Conservation (phyloP, 2,329 filamentous ascomycete genomes). For the Tympanopsis confertula region DNA sequence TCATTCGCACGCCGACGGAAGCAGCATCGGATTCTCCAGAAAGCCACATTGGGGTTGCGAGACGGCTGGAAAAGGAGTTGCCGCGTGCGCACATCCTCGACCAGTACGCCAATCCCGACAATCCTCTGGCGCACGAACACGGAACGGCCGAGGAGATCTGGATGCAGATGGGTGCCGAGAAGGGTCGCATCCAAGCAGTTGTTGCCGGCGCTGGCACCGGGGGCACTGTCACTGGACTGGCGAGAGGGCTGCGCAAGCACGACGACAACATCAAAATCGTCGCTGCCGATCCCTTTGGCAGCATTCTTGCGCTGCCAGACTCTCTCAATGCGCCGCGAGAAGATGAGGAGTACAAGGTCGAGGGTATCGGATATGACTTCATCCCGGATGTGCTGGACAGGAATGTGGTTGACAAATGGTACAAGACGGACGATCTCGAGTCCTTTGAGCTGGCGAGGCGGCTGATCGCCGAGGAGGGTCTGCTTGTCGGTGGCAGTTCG, state of each 20-base stretch:
- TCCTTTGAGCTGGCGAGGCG: constrained; percentile 84
- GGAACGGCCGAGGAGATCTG: constrained; percentile 96
- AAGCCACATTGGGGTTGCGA: constrained; percentile 91
- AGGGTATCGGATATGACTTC: constrained; percentile 98
- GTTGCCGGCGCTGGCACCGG: constrained; percentile 91
- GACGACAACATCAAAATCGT: constrained; percentile 77
- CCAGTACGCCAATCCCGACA: constrained; percentile 85
- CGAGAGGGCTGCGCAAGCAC: constrained; percentile 76
- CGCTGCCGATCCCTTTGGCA: constrained; percentile 84
- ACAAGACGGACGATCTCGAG: constrained; percentile 90
- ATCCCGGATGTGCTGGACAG: constrained; percentile 86
- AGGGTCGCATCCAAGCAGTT: constrained; percentile 53
- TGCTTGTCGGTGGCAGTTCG: constrained; percentile 85
- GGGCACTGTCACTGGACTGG: constrained; percentile 85
- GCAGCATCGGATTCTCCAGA: constrained; percentile 91
- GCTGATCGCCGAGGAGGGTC: constrained; percentile 84
- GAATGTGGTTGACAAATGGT: constrained; percentile 78
- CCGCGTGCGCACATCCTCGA: constrained; percentile 95
- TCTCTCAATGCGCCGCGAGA: constrained; percentile 66
- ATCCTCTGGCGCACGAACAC: constrained; percentile 83
- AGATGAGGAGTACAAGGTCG: constrained; percentile 89
- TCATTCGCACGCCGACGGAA: constrained; percentile 92
- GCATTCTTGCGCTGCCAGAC: constrained; percentile 76
- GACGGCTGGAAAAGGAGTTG: constrained; percentile 82
- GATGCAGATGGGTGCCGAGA: constrained; percentile 70